These are phyloP conservation scores for Solanum sitiens DNA, from an alignment of 257 asterid genomes.

Conservation along the genomic window DNA sequence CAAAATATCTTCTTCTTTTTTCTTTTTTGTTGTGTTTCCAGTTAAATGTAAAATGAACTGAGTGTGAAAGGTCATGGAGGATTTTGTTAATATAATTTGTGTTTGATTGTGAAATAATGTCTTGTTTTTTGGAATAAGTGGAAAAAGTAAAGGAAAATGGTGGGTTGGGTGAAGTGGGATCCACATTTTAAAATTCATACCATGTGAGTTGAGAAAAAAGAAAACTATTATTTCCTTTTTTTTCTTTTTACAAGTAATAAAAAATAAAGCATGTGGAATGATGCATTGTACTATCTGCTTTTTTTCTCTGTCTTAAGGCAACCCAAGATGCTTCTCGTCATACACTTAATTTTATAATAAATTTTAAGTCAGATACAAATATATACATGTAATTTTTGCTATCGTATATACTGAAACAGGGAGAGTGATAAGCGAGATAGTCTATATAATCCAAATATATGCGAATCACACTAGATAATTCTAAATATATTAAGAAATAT, in stretches of 20 bases:
- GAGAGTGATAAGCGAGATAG: neutral
- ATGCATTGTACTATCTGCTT: neutral
- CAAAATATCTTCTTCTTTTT: neutral
- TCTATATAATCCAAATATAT: no score
- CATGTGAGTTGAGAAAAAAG: neutral
- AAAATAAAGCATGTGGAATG: constrained; percentile 10
- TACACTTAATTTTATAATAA: neutral
- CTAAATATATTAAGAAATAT: no score
- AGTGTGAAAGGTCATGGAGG: neutral
- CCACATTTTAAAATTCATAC: constrained; percentile 6
- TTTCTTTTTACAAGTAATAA: neutral
- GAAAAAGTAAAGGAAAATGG: neutral
- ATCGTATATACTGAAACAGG: neutral
- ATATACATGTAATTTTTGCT: no score
- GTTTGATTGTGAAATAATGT: neutral
- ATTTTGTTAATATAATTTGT: neutral
- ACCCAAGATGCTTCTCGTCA: neutral
- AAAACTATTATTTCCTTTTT: neutral
- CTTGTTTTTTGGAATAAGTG: neutral
- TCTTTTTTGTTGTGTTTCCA: neutral
- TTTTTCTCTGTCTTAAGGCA: neutral
- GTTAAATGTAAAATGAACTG: neutral
- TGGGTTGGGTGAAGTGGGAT: constrained; percentile 1
- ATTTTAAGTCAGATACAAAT: no score
- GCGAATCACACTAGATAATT: no score